These are phyloP conservation scores for Verbena officinalis DNA, from an alignment of 257 asterid genomes.

Conservation along the genomic window DNA sequence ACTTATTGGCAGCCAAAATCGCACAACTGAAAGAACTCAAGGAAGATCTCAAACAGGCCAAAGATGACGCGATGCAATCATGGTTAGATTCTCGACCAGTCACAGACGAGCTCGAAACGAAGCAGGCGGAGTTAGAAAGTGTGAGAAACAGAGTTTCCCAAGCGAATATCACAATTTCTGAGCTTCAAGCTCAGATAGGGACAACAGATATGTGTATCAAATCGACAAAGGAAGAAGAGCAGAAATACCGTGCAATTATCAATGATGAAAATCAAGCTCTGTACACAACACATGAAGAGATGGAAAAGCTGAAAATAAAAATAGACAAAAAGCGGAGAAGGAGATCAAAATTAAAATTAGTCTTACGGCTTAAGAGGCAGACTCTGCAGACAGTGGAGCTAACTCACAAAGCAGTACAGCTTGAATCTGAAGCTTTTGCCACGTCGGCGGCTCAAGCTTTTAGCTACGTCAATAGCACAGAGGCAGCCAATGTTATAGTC, in stretches of 20 bases:
- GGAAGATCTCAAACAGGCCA: conserved; percentile 52
- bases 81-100: conserved; percentile 71
- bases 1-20: conserved; percentile 26
- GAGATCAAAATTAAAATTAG: conserved; percentile 42
- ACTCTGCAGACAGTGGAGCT: conserved; percentile 54
- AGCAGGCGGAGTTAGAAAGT: conserved; percentile 45
- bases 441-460: conserved; percentile 55
- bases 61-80: conserved; percentile 63
- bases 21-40: conserved; percentile 43
- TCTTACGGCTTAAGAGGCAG: conserved; percentile 47
- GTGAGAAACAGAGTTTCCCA: conserved; percentile 31
- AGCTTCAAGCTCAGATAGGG: conserved; percentile 48
- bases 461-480: conserved; percentile 32
- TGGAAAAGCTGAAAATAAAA: conserved; percentile 45
- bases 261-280: conserved; percentile 39
- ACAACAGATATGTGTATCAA: conserved; percentile 34
- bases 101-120: conserved; percentile 63
- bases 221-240: conserved; percentile 51
- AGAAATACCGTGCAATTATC: conserved; percentile 29
- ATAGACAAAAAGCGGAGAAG: conserved; percentile 47
- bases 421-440: conserved; percentile 52
- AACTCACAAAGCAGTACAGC: conserved; percentile 44
- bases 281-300: conserved; percentile 45
- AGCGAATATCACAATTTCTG: conserved; percentile 27
- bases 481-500: conserved; percentile 27